Evolutionary conservation across 805 yeast species (phyloP).

Genomic region (Isabelozyma gotoi): DNA sequence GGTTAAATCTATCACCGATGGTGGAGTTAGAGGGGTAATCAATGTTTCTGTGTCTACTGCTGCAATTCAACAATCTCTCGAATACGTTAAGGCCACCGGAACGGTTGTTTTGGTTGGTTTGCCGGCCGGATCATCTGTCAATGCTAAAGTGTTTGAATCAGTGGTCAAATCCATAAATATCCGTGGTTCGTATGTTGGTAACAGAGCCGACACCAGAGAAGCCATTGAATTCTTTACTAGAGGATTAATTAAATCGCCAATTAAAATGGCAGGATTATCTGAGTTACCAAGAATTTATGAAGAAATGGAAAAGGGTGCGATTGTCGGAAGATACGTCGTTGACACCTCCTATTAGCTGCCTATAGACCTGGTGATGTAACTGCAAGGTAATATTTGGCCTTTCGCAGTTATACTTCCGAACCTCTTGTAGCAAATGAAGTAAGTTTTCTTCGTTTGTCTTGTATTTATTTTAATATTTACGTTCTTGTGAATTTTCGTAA

Average conservation of each 20-base stretch:
- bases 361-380: too few relatives aligned
- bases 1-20: constrained; percentile 56
- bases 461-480: too few relatives aligned
- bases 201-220: constrained; percentile 83
- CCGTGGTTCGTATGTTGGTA: constrained; percentile 85
- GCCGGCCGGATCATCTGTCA: constrained; percentile 76
- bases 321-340: constrained; percentile 85
- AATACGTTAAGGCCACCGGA: constrained; percentile 41
- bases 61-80: constrained; percentile 62
- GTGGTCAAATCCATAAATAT: constrained; percentile 73
- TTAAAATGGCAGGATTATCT: constrained; percentile 73
- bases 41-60: constrained; percentile 72
- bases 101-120: constrained; percentile 56
- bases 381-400: too few relatives aligned
- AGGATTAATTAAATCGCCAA: constrained; percentile 71
- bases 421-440: too few relatives aligned
- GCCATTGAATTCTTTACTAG: constrained; percentile 73
- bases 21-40: constrained; percentile 77
- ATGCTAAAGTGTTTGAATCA: constrained; percentile 67
- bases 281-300: constrained; percentile 67
- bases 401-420: background rate
- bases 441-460: background rate
- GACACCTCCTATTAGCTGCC: constrained; percentile 64
- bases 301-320: constrained; percentile 80
- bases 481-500: too few relatives aligned